These are phyloP conservation scores for Colletotrichum liriopes DNA, from an alignment of 2,329 filamentous ascomycete species.

Conservation along the genomic window DNA sequence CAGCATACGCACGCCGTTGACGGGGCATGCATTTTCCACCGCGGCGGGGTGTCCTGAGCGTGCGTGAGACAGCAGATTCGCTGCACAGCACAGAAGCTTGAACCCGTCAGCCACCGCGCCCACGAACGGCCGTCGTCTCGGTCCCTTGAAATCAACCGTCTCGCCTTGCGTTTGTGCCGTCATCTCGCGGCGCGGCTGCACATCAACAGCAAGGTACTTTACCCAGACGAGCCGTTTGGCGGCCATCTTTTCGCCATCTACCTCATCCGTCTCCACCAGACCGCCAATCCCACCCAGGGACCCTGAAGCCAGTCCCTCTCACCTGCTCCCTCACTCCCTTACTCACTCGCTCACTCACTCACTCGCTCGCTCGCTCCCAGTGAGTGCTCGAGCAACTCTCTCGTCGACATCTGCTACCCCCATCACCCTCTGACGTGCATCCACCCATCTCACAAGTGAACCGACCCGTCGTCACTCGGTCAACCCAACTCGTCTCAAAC, in stretches of 20 bases:
- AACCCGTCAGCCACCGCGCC: slow-evolving; percentile 9
- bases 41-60: slow-evolving; percentile 5
- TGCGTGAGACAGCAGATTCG: background rate
- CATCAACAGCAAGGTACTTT: slow-evolving; percentile 13
- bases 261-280: slow-evolving; percentile 40
- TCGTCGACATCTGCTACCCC: no score
- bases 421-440: background rate
- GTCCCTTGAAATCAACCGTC: background rate
- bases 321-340: background rate
- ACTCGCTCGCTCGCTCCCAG: no score
- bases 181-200: slow-evolving; percentile 8
- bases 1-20: background rate
- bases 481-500: background rate
- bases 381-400: no score
- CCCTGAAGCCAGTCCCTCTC: background rate
- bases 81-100: slow-evolving; percentile 1
- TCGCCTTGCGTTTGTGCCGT: slow-evolving; percentile 6
- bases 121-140: background rate
- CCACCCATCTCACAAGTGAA: background rate
- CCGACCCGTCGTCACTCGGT: background rate
- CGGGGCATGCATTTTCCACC: background rate
- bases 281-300: slow-evolving; percentile 33
- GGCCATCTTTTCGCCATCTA: slow-evolving; percentile 41
- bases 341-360: background rate
- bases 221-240: slow-evolving; percentile 19